phyloP scores from a whole-genome alignment of 1,284 basidiomycete genomes.

The Rhodotorula sp. region DNA sequence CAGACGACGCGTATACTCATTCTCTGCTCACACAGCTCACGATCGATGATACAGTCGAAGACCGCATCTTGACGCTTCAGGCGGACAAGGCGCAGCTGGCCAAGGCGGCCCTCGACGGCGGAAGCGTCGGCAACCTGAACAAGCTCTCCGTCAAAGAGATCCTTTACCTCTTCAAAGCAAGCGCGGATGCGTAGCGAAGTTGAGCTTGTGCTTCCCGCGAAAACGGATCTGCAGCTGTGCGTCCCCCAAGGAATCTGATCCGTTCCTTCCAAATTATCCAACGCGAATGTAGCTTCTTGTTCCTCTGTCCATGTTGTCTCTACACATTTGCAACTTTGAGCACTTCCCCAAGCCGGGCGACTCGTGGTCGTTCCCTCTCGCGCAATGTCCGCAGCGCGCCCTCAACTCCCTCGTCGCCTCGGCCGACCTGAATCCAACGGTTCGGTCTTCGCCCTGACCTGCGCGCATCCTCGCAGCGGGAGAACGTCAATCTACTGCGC shows the following conservation, averaged over 20 bases:
- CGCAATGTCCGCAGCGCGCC: too few species aligned
- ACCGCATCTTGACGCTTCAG: conserved; percentile 65
- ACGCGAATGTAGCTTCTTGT: neutral
- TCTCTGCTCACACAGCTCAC: neutral
- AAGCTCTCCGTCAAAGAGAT: conserved; percentile 80
- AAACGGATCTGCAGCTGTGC: too few species aligned
- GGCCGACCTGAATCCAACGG: too few species aligned
- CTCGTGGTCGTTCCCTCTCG: too few species aligned
- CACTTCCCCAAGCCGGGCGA: too few species aligned
- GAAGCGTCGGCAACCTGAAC: conserved; percentile 73
- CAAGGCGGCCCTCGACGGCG: conserved; percentile 81
- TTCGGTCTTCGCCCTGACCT: too few species aligned
- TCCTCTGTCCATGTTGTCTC: too few species aligned
- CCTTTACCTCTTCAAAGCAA: conserved; percentile 64
- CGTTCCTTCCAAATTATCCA: neutral
- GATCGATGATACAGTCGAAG: conserved; percentile 83
- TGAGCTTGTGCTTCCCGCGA: too few species aligned
- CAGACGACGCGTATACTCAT: neutral
- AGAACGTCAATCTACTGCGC: too few species aligned
- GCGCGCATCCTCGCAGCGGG: too few species aligned
- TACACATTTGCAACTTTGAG: neutral
- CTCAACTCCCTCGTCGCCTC: too few species aligned
- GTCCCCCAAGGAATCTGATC: too few species aligned
- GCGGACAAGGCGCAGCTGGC: conserved; percentile 82
- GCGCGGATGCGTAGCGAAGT: neutral